Evolutionary conservation across 257 asterid genomes (phyloP).

Genomic region (Verbena officinalis): DNA sequence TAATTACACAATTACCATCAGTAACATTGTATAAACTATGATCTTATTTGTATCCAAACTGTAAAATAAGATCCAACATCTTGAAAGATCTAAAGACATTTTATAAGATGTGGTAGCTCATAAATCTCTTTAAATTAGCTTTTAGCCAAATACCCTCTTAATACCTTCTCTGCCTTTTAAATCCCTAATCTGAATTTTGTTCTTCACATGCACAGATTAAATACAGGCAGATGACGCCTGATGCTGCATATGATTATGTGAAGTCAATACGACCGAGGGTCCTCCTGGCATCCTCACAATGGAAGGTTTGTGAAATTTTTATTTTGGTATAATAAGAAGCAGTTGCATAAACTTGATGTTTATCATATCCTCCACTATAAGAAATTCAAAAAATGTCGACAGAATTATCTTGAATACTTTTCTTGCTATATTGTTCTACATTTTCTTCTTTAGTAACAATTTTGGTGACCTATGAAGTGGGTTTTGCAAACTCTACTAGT

Average conservation of each 20-base stretch:
- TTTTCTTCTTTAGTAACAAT: background rate
- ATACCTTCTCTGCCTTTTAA: background rate
- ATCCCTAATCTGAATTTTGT: background rate
- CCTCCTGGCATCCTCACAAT: conserved; percentile 55
- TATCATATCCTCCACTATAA: background rate
- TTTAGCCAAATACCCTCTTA: too few species aligned
- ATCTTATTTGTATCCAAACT: too few species aligned
- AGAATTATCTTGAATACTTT: background rate
- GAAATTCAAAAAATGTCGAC: too few species aligned
- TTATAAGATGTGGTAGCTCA: too few species aligned
- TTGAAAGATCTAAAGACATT: too few species aligned
- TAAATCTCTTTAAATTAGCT: too few species aligned
- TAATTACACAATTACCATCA: too few species aligned
- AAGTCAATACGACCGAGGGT: conserved; percentile 73
- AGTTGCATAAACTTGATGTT: background rate
- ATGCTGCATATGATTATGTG: conserved; percentile 60
- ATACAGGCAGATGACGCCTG: conserved; percentile 65
- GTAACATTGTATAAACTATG: too few species aligned
- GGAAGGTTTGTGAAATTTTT: conserved; percentile 45
- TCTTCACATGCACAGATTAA: conserved; percentile 45
- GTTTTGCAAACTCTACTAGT: too few species aligned
- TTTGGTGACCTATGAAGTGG: background rate
- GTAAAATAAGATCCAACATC: too few species aligned
- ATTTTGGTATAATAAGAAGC: background rate
- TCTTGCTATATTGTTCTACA: background rate